Conservation (phyloP, 306 rosid genomes). For the Malus orientalis region DNA sequence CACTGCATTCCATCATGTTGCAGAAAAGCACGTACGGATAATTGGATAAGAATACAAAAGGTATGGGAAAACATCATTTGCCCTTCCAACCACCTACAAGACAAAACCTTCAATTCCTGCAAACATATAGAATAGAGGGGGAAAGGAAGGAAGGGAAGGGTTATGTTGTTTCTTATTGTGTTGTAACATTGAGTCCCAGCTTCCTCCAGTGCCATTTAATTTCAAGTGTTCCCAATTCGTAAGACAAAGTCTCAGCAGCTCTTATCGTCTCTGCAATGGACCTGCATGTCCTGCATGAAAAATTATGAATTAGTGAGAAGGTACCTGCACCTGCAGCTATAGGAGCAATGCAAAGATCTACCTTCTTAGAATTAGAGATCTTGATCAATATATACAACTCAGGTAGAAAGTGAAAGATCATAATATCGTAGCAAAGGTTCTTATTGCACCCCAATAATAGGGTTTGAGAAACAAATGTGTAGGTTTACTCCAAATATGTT, state of each 20-base stretch:
- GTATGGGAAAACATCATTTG: constrained; percentile 47
- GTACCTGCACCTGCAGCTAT: constrained; percentile 2
- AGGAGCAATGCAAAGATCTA: neutral
- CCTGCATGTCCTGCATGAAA: constrained; percentile 7
- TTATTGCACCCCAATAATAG: neutral
- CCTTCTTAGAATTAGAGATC: neutral
- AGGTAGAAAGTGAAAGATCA: neutral
- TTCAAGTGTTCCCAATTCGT: constrained; percentile 46
- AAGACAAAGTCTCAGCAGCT: constrained; percentile 38
- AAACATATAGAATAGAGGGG: neutral
- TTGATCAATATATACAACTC: too few species aligned
- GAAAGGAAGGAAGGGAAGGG: constrained; percentile 15
- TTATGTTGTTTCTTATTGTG: constrained; percentile 24
- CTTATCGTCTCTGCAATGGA: constrained; percentile 25
- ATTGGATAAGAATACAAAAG: constrained; percentile 28
- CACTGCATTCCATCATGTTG: constrained; percentile 6
- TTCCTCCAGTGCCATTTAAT: constrained; percentile 26
- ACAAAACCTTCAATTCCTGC: constrained; percentile 38
- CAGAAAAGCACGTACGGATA: neutral
- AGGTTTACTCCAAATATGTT: neutral
- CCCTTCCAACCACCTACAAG: constrained; percentile 60
- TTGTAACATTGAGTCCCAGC: constrained; percentile 16
- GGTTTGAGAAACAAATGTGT: neutral
- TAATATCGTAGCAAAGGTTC: neutral
- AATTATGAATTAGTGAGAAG: constrained; percentile 1